phyloP scores from a whole-genome alignment of 257 asterid genomes.

The Misopates orontium region DNA sequence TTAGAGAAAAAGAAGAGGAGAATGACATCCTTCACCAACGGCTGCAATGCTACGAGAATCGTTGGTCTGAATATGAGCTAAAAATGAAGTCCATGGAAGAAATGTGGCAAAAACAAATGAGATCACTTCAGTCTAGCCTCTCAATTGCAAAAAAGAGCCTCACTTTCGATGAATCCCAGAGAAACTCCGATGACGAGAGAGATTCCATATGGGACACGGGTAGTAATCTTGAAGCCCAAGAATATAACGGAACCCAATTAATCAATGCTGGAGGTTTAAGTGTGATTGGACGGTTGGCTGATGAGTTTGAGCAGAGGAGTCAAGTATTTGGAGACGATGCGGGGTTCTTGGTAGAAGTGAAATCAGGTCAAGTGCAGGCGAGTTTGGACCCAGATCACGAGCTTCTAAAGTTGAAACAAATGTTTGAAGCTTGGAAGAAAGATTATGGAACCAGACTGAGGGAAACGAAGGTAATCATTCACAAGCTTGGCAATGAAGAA shows the following conservation, averaged over 20 bases:
- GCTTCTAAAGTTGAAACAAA: slow-evolving; percentile 78
- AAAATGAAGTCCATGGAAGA: slow-evolving; percentile 99
- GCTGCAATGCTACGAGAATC: slow-evolving; percentile 81
- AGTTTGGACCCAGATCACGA: slow-evolving; percentile 85
- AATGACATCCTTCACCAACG: slow-evolving; percentile 88
- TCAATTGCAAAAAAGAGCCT: slow-evolving; percentile 88
- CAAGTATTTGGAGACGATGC: slow-evolving; percentile 94
- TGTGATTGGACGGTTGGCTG: slow-evolving; percentile 83
- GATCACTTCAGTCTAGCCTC: slow-evolving; percentile 95
- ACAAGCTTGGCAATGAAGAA: slow-evolving; percentile 74
- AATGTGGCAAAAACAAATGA: slow-evolving; percentile 98
- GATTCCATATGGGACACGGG: slow-evolving; percentile 66
- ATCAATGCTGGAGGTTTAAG: slow-evolving; percentile 59
- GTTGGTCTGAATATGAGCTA: slow-evolving; percentile 95
- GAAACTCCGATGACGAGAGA: slow-evolving; percentile 69
- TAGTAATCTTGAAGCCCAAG: slow-evolving; percentile 49
- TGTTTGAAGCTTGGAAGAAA: slow-evolving; percentile 96
- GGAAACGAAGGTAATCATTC: slow-evolving; percentile 83
- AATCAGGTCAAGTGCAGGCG: slow-evolving; percentile 87
- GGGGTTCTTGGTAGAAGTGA: slow-evolving; percentile 89
- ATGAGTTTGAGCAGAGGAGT: slow-evolving; percentile 94
- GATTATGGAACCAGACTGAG: slow-evolving; percentile 82
- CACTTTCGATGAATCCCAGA: slow-evolving; percentile 64
- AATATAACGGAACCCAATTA: slow-evolving; percentile 57
- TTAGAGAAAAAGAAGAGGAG: slow-evolving; percentile 87